A percentile compares a stretch with the other conserved stretches of the same genome.
Conservation (phyloP, 2,329 filamentous ascomycete genomes). For the Hypoxylon sp. region DNA sequence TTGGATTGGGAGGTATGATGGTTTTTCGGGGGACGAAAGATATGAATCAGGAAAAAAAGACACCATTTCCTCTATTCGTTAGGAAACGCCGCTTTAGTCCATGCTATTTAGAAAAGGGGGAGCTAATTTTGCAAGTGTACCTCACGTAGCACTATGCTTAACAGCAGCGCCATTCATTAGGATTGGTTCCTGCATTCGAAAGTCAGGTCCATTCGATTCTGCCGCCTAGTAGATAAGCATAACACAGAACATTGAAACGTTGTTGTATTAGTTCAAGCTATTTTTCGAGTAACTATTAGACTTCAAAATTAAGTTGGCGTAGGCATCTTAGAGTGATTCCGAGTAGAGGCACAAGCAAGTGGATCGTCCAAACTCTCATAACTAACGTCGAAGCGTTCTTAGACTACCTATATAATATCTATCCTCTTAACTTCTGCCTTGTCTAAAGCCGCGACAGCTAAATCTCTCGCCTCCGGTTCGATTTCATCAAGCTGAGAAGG, state of each 20-base stretch:
- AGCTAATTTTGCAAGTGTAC: background rate
- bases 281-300: background rate
- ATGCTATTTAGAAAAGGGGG: background rate
- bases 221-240: background rate
- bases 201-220: background rate
- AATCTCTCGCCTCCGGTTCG: conserved; percentile 1
- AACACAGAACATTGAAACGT: background rate
- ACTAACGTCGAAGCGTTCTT: background rate
- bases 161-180: conserved; percentile 21
- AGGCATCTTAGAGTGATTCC: too few relatives aligned
- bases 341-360: background rate
- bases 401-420: conserved; percentile 1
- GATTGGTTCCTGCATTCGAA: background rate
- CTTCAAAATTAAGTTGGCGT: background rate
- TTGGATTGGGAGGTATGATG: background rate
- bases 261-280: background rate
- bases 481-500: background rate
- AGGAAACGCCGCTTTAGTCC: conserved; percentile 17
- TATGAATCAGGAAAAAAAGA: conserved; percentile 2
- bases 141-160: background rate
- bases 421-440: conserved; percentile 5
- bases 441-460: background rate
- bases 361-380: background rate
- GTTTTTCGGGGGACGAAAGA: background rate
- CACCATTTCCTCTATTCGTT: background rate